Conservation (phyloP, 768 basidiomycete genomes). For the Phylloporus sp. region DNA sequence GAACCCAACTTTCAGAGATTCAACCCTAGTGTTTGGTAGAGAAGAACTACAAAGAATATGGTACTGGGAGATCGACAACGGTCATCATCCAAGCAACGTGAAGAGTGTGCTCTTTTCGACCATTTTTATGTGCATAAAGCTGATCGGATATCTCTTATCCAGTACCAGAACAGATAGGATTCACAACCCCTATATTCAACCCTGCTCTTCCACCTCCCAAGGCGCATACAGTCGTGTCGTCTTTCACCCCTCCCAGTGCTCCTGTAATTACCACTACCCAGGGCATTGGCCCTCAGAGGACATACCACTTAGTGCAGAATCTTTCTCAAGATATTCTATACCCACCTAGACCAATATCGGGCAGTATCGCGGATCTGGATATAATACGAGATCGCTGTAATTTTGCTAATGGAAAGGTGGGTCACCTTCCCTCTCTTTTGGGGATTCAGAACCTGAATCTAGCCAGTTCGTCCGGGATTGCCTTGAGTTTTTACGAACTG, state of each 20-base stretch:
- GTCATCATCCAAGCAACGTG: conserved; percentile 78
- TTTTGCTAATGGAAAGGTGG: conserved; percentile 64
- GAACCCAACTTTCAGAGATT: conserved; percentile 34
- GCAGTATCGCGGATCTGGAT: conserved; percentile 87
- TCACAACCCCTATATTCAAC: not conserved
- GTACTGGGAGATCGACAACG: conserved; percentile 90
- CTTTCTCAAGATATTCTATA: conserved; percentile 48
- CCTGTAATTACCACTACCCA: conserved; percentile 41
- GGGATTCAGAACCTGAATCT: not conserved
- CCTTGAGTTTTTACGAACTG: conserved; percentile 81
- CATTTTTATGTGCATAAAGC: not conserved
- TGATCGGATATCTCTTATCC: not conserved
- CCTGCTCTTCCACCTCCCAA: not conserved
- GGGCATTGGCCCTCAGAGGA: conserved; percentile 71
- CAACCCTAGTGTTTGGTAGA: conserved; percentile 67
- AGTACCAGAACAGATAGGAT: not conserved
- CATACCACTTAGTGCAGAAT: conserved; percentile 54
- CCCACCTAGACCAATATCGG: conserved; percentile 65
- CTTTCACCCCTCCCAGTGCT: conserved; percentile 40
- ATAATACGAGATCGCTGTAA: conserved; percentile 82
- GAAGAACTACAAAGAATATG: conserved; percentile 82
- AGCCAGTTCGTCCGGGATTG: conserved; percentile 91
- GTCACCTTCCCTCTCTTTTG: not conserved
- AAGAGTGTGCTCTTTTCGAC: conserved; percentile 16
- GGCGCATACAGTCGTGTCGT: conserved; percentile 32